Base-by-base conservation (phyloP, 768 basidiomycete genomes). In the Russula dissimulans region DNA sequence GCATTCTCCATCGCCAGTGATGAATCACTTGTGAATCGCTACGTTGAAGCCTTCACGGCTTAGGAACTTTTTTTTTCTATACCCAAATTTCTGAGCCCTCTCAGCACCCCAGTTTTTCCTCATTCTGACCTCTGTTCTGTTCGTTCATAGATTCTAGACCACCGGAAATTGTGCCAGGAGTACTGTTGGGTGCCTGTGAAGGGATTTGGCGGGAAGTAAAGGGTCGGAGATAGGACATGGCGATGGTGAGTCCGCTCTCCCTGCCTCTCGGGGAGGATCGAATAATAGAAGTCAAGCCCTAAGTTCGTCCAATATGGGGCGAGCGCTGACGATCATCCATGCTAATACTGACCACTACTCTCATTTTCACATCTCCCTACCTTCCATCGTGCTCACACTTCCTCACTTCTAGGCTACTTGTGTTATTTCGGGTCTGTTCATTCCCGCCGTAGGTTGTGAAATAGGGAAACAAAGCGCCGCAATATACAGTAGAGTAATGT, bases 221-320 rank as follows among this genome's bases (percentile, higher is more conserved):
- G n/a, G 32, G 22, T 18, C 17, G 22, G 14, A 7, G 7, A 26
- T 34, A 15, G 49, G 31, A 6, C 5, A 26, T 31, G 7, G 14
- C 1, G 22, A 17, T 41, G 47, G 79, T 81, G 72, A 79, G 79
- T 72, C 39, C 57, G 18, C 4, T 51, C 46, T 66, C 63, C 63
- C 6, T 51, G 12, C n/a, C 57, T 54, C 7, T 11, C 12, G 29
- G 66, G 61, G 66, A 74, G 68, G 82, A 89, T 86, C 89, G 78
- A 83, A 79, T 70, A 82, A 83, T 81, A 91, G 88, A 87, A 89
- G 89, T 91, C 89, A 91, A 91, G 89, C 88, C 76, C 89, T 85
- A 83, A 91, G 60, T 45, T 57, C 51, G 72, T 77, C 75, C 73
- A 54, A 54, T 80, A 88, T 85, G 82, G 71, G 4, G 74, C 77